phyloP scores from a whole-genome alignment of 2,329 filamentous ascomycete genomes.

The Fusarium hainanense region DNA sequence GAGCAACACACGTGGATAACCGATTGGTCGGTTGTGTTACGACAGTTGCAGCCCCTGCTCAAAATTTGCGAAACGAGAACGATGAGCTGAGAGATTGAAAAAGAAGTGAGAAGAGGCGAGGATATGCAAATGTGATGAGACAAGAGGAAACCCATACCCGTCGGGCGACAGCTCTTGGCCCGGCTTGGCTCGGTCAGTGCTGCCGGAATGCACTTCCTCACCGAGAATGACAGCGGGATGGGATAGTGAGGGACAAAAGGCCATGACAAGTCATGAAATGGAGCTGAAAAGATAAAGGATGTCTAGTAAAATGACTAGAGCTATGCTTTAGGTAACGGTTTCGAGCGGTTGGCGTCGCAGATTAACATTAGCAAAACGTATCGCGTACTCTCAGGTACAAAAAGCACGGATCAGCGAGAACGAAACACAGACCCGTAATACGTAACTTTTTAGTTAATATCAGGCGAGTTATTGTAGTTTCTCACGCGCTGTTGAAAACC shows the following conservation, averaged over 20 bases:
- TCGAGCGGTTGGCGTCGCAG: constrained; percentile 27
- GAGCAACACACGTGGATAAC: constrained; percentile 38
- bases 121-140: constrained; percentile 8
- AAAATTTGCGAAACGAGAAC: constrained; percentile 22
- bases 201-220: constrained; percentile 20
- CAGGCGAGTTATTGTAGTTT: constrained; percentile 25
- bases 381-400: constrained; percentile 27
- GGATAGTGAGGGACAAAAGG: neutral
- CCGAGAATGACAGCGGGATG: constrained; percentile 14
- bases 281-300: neutral
- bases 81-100: constrained; percentile 12
- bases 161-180: constrained; percentile 23
- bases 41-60: constrained; percentile 20
- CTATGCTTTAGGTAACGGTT: constrained; percentile 32
- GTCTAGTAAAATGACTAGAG: constrained; percentile 5
- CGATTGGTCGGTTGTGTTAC: constrained; percentile 28
- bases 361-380: constrained; percentile 35
- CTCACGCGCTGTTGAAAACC: neutral
- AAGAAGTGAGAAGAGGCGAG: constrained; percentile 4
- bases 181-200: constrained; percentile 16
- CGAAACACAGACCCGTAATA: constrained; percentile 27
- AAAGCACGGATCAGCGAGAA: constrained; percentile 17
- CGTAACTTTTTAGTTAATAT: constrained; percentile 29
- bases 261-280: constrained; percentile 9
- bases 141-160: constrained; percentile 15